Evolutionary conservation across 495 filamentous ascomycete genomes (phyloP).

Genomic region (Neurospora terricola): DNA sequence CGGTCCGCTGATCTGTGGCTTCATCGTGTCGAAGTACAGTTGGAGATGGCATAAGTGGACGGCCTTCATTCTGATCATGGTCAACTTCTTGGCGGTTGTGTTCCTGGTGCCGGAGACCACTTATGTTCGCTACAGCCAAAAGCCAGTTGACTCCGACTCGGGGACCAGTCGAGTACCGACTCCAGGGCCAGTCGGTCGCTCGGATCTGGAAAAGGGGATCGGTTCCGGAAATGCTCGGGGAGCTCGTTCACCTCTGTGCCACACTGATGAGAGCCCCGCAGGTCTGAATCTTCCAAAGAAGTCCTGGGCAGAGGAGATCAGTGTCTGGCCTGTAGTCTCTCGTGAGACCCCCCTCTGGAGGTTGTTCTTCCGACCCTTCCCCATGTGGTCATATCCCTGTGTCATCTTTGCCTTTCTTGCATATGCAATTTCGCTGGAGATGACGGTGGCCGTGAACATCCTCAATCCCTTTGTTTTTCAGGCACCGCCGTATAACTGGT

Average conservation of each 20-base stretch:
- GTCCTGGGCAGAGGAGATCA: conserved; percentile 17
- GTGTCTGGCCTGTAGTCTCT: conserved; percentile 16
- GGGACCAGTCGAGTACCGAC: background rate
- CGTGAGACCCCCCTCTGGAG: conserved; percentile 16
- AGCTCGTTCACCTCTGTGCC: background rate
- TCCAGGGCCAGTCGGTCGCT: background rate
- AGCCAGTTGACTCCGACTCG: background rate
- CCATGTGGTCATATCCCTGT: conserved; percentile 31
- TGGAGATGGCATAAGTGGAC: conserved; percentile 34
- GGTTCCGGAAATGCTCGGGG: background rate
- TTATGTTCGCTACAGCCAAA: conserved; percentile 19
- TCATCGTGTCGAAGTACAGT: conserved; percentile 25
- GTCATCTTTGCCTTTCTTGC: conserved; percentile 33
- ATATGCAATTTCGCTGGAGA: conserved; percentile 39
- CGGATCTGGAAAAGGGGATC: background rate
- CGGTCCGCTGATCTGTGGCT: conserved; percentile 31
- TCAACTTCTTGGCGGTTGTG: conserved; percentile 25
- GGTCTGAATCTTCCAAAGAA: conserved; percentile 11
- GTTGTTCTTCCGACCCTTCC: conserved; percentile 27
- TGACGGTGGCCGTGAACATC: conserved; percentile 52
- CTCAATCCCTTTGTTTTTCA: conserved; percentile 56
- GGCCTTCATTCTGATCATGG: conserved; percentile 19
- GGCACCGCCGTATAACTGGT: conserved; percentile 54
- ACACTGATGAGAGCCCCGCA: background rate
- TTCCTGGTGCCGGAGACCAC: conserved; percentile 32